Base-by-base conservation (phyloP, 768 basidiomycete genomes). In the Boletus rubropictus region DNA sequence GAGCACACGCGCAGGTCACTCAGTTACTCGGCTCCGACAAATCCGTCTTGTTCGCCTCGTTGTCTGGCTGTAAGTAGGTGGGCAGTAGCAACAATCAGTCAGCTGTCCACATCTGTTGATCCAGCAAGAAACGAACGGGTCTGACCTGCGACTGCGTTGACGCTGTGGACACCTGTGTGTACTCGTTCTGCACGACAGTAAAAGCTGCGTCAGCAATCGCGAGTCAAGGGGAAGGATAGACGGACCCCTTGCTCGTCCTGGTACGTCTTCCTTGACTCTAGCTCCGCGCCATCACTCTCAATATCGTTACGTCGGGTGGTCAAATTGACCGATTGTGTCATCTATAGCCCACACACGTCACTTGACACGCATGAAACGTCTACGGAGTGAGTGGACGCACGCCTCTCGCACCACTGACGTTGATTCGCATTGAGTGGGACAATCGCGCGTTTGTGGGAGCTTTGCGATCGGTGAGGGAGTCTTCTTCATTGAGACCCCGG, bases 401-500 rank as follows among this genome's bases (percentile, higher is more conserved):
- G 0, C 15, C 38, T 40, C 60, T 65, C 14, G 2, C 11, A n/a
- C 41, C 44, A 5, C 37, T 33, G 9, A 49, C 39, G 21, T 52
- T 44, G 15, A 66, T 33, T 12, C 48, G 48, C 4, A 65, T 40
- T 2, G 49, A 37, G 2, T 28, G 22, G 2, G 49, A 49, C 4
- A 54, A n/a, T 20, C 36, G 47, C 8, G 20, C 21, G n/a, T 22
- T 29, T 4, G 33, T n/a, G 3, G 39, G n/a, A 0, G 25, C 22
- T 12, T 52, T 48, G 20, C 38, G 59, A 25, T 49, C 46, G 0
- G 35, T 31, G 0, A 50, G 14, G 9, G 61, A 52, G 1, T 55
- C 59, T 39, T 65, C 64, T 44, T 61, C 59, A 5, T 65, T 48
- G n/a, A 61, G 3, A 29, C 64, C 64, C 0, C 44, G 42, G 0